Evolutionary conservation across 2,329 filamentous ascomycete genomes (phyloP).

Genomic region (Talaromyces sp.): DNA sequence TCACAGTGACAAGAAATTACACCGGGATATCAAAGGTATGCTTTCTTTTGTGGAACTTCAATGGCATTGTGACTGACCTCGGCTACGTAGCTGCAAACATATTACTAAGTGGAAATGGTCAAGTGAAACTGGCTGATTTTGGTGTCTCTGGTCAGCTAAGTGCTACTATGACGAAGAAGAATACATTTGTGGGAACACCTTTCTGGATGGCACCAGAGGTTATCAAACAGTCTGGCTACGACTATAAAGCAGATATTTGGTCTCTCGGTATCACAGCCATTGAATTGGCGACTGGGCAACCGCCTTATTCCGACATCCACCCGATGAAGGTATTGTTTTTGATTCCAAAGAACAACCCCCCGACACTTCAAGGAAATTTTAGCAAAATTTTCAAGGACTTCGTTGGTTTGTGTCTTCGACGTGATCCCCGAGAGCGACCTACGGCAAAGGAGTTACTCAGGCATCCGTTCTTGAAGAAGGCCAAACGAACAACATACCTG

Average conservation of each 20-base stretch:
- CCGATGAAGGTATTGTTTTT: conserved; percentile 98
- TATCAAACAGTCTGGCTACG: conserved; percentile 96
- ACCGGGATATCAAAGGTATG: conserved; percentile 89
- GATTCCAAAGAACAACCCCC: conserved; percentile 90
- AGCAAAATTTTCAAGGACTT: conserved; percentile 82
- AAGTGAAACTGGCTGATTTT: conserved; percentile 96
- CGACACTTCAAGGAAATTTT: conserved; percentile 74
- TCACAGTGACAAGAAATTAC: conserved; percentile 91
- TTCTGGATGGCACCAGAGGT: conserved; percentile 99
- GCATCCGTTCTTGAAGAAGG: conserved; percentile 84
- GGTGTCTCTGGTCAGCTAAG: conserved; percentile 94
- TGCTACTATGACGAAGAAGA: conserved; percentile 99
- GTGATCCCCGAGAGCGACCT: conserved; percentile 85
- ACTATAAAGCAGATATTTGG: conserved; percentile 98
- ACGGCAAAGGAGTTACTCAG: conserved; percentile 81
- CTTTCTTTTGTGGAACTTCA: not conserved
- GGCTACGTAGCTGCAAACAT: conserved; percentile 74
- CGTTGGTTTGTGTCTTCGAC: conserved; percentile 75
- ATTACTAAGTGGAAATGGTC: conserved; percentile 80
- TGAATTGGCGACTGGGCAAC: conserved; percentile 86
- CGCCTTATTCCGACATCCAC: conserved; percentile 93
- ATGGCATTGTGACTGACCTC: not conserved
- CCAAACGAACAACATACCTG: conserved; percentile 93
- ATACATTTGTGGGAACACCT: conserved; percentile 95
- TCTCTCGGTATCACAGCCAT: conserved; percentile 92